Conservation (phyloP, 2,329 filamentous ascomycete species). For the Rosellinia necatrix region DNA sequence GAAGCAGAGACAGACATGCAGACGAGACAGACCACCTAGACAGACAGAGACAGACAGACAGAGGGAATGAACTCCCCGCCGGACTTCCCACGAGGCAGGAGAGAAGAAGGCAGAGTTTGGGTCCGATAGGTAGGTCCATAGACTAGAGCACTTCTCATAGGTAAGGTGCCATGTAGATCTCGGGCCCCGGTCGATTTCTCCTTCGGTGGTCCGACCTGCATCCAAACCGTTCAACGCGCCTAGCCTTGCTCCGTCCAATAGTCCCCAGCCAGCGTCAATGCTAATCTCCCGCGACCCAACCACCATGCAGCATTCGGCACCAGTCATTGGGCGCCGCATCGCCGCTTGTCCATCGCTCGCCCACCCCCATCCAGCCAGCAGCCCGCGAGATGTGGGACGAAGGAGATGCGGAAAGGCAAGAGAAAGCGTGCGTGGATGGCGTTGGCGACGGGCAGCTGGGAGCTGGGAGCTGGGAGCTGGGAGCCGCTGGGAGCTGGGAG, state of each 20-base stretch:
- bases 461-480: not conserved
- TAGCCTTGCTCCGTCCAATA: slow-evolving; percentile 21
- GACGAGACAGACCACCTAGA: no score
- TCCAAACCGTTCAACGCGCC: slow-evolving; percentile 20
- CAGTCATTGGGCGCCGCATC: slow-evolving; percentile 28
- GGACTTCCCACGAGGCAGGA: no score
- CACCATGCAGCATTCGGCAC: slow-evolving; percentile 33
- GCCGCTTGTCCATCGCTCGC: slow-evolving; percentile 11
- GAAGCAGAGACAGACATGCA: no score
- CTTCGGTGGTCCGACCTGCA: slow-evolving; percentile 7
- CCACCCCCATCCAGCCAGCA: slow-evolving; percentile 1
- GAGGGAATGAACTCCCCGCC: no score
- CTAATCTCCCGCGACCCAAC: slow-evolving; percentile 38
- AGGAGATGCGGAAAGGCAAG: slow-evolving; percentile 3
- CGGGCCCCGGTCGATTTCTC: not conserved
- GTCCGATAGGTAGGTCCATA: no score
- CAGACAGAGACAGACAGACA: no score
- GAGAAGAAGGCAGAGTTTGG: no score
- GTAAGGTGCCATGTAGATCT: no score
- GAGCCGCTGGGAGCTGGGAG: no score
- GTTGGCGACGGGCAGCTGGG: not conserved
- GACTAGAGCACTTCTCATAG: no score
- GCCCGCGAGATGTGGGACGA: slow-evolving; percentile 16
- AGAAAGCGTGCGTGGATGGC: not conserved
- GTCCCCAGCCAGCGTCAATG: slow-evolving; percentile 31